Evolutionary conservation across 805 yeast genomes (phyloP).

Genomic region (Naumovozyma dairenensis): DNA sequence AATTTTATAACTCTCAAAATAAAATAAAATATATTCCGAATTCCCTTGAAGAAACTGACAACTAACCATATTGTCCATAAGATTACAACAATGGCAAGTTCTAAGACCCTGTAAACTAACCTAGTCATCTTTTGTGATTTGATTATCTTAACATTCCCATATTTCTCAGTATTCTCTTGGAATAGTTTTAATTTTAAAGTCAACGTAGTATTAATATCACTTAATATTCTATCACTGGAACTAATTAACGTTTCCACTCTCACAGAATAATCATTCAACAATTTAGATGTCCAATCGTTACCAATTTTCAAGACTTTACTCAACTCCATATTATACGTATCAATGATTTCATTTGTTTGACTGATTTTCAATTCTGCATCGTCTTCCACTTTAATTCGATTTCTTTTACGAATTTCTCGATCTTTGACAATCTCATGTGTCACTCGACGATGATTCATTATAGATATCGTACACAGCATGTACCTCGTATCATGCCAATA

Average conservation of each 20-base stretch:
- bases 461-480: constrained; percentile 15
- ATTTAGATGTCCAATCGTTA: constrained; percentile 25
- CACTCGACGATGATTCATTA: constrained; percentile 21
- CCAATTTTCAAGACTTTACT: constrained; percentile 22
- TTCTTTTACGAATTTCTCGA: constrained; percentile 13
- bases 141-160: constrained; percentile 18
- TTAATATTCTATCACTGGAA: constrained; percentile 56
- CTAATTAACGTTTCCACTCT: constrained; percentile 53
- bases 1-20: constrained; percentile 14
- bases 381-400: constrained; percentile 8
- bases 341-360: constrained; percentile 12
- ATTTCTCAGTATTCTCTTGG: constrained; percentile 27
- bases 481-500: constrained; percentile 21
- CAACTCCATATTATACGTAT: constrained; percentile 19
- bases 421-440: constrained; percentile 19
- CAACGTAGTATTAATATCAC: constrained; percentile 64
- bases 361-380: constrained; percentile 12
- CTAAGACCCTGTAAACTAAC: constrained; percentile 20
- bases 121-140: constrained; percentile 16
- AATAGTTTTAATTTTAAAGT: constrained; percentile 43
- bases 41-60: constrained; percentile 16
- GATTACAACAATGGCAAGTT: constrained; percentile 19
- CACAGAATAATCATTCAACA: constrained; percentile 34
- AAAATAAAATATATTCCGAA: constrained; percentile 10
- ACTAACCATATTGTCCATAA: constrained; percentile 26